Evolutionary conservation across 352 stramenopile genomes (phyloP).

Genomic region (Phytophthora citricola): DNA sequence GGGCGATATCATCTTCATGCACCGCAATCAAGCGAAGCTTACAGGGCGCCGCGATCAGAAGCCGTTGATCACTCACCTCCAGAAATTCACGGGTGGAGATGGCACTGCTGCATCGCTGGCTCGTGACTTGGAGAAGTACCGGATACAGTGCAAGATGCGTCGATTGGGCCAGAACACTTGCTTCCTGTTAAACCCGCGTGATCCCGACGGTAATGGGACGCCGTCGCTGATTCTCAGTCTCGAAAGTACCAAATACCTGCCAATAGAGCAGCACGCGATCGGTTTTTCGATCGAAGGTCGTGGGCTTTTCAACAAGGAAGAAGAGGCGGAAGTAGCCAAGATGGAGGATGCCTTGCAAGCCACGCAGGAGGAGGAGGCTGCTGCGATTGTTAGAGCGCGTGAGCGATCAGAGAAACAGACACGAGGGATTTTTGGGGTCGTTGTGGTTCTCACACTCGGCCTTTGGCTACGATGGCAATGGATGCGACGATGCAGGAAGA

Average conservation of each 20-base stretch:
- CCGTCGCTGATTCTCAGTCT: conserved; percentile 66
- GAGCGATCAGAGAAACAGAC: conserved; percentile 33
- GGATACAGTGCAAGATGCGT: conserved; percentile 67
- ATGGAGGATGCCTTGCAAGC: conserved; percentile 54
- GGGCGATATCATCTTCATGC: conserved; percentile 81
- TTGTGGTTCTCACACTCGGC: conserved; percentile 29
- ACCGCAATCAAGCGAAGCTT: conserved; percentile 84
- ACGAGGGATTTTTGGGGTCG: conserved; percentile 26
- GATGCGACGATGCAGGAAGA: conserved; percentile 35
- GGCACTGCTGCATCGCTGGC: conserved; percentile 55
- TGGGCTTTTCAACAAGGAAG: conserved; percentile 52
- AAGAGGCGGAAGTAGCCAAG: conserved; percentile 65
- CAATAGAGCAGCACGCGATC: conserved; percentile 77
- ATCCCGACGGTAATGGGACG: conserved; percentile 45
- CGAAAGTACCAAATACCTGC: conserved; percentile 57
- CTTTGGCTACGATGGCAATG: conserved; percentile 44
- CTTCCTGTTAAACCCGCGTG: conserved; percentile 62
- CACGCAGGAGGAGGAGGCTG: conserved; percentile 42
- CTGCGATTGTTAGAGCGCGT: conserved; percentile 30
- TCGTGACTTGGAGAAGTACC: conserved; percentile 75
- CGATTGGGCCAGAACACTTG: conserved; percentile 70
- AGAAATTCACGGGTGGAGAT: conserved; percentile 82
- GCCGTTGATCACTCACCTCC: conserved; percentile 68
- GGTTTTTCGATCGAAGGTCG: conserved; percentile 82
- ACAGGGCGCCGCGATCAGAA: conserved; percentile 67